Evolutionary conservation across 2,329 filamentous ascomycete species (phyloP), one percentile per base, ranked within the genome.

Genomic region (Aspergillus sp.): DNA sequence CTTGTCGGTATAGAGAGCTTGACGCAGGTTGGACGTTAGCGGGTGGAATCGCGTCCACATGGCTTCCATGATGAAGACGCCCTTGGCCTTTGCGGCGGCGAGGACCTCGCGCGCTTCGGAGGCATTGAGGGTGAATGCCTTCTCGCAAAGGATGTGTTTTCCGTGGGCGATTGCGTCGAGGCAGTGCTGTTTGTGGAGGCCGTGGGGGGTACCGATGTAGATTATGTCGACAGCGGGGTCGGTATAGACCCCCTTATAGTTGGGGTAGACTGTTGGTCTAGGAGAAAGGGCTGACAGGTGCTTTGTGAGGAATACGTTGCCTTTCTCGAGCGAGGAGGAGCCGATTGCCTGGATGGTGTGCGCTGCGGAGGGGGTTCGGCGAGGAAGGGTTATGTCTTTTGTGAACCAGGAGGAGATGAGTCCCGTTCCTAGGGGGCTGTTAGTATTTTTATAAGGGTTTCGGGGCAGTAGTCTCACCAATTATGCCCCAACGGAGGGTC

Each of bases 1-100:
- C 13, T 55, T 55, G 3, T 69, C 63, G 3, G 64, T 53, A 3
- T 53, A 15, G 15, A 90, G 74, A 64, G 90, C 83, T 51, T 89
- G 80, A 6, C 11, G 38, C 38, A 92, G 79, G 71, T 90, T 85
- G 73, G 88, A 83, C 67, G 87, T 90, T 9, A 93, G 78, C 1
- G 90, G 90, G 75, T 93, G 91, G 78, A 87, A 92, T 57, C 90
- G 81, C 30, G 89, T 92, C 90, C 90, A 93, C 34, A 93, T 88
- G 24, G 88, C 89, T 75, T 91, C 88, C 88, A 91, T 90, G 58
- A 91, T 75, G 79, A 87, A 86, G 71, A 89, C 68, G 58, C 83
- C 81, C 79, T 90, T 91, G 66, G 84, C 81, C 70, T 78, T 83
- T 8, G 90, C 90, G 59, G 83, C 85, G 59, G 85, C 82, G 43